Base-by-base conservation (phyloP, 345 rosid genomes). In the Gossypium anomalum region DNA sequence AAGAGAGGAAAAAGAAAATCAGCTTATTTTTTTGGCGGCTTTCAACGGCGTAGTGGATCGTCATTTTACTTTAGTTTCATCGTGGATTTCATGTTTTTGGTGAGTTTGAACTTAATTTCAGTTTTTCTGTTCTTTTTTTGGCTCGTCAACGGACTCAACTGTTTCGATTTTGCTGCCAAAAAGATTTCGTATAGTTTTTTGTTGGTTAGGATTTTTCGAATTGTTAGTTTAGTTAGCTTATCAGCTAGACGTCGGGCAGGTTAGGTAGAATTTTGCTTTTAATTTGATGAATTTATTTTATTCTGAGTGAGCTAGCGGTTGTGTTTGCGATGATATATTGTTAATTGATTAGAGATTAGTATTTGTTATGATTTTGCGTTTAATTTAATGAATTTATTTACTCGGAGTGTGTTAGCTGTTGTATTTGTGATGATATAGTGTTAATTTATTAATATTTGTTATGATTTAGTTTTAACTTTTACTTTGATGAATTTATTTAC, bases 11-110 rank as follows among this genome's bases (percentile, higher is more conserved):
- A 51, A 34, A 34, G 41, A 34, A 34, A 34, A 34, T 64, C 78
- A 25, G 67, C 52, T 49, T 67, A 22, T 25, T 49, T 34, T 14
- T 20, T 53, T 13, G 23, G 19, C 67, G 41, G 41, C 7, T 34
- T 75, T 57, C 59, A 52, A 71, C 27, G 74, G 15, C 60, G 4
- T 34, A 12, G 59, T 78, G 78, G 48, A 48, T 41, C 63, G 22
- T 23, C 6, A 6, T 49, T 22, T 2, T 1, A 49, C 25, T 72
- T 51, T 15, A 22, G 47, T 29, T 69, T 65, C 12, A 13, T 27
- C 16, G 38, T 75, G 45, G 56, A 52, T 70, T 63, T 7, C 57
- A 67, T 52, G 59, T 53, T 38, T 9, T 19, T 56, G 62, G 61
- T 75, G 52, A 70, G 75, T 44, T 73, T 43, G 15, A 23, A 61